Conservation (phyloP, 805 yeast species). For the Saccharomycopsis sp. region DNA sequence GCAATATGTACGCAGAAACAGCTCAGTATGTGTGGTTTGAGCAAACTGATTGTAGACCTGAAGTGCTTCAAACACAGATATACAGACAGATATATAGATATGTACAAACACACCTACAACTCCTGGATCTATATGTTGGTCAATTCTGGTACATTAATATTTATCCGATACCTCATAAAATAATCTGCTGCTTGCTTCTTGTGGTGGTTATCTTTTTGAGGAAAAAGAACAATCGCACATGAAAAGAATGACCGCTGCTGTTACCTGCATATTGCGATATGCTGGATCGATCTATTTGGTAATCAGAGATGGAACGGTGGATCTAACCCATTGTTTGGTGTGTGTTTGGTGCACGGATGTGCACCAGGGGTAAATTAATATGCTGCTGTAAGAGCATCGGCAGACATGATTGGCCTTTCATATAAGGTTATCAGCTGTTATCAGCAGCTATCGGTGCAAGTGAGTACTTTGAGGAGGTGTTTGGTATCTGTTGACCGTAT, state of each 20-base stretch:
- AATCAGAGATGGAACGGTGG: background rate
- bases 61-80: too few species aligned
- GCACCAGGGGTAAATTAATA: background rate
- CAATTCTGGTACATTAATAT: background rate
- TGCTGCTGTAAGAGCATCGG: background rate
- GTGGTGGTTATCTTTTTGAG: background rate
- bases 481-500: background rate
- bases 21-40: background rate
- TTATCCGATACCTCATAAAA: background rate
- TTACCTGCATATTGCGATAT: background rate
- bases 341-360: background rate
- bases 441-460: background rate
- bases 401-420: background rate
- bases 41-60: too few species aligned
- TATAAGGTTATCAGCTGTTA: background rate
- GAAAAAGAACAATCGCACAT: background rate
- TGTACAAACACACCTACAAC: too few species aligned
- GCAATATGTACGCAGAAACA: background rate
- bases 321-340: background rate
- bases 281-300: too few species aligned
- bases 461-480: too few species aligned
- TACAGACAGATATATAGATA: too few species aligned
- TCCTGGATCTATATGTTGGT: background rate
- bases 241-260: background rate
- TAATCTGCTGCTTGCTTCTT: background rate